A percentile compares a stretch with the other conserved stretches of the same genome.
phyloP scores from a whole-genome alignment of 2,329 filamentous ascomycete genomes.

The Aspergillus sp. region DNA sequence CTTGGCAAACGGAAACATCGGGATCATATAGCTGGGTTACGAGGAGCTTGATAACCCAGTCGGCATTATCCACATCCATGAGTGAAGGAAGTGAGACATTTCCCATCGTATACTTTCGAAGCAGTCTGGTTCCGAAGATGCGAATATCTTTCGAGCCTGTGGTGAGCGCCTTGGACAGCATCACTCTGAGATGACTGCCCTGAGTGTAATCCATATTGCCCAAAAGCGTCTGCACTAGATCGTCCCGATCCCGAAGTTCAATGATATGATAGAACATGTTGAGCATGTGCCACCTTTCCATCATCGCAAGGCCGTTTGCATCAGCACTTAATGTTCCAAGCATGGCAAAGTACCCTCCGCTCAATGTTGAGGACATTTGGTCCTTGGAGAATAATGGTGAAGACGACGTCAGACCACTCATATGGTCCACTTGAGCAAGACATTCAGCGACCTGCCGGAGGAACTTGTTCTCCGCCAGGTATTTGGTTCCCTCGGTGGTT shows the following conservation, averaged over 20 bases:
- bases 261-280: conserved; percentile 99
- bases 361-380: conserved; percentile 82
- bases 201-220: conserved; percentile 91
- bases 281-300: conserved; percentile 96
- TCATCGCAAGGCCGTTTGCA: conserved; percentile 78
- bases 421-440: conserved; percentile 89
- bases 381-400: conserved; percentile 88
- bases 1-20: conserved; percentile 93
- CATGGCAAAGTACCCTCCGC: conserved; percentile 92
- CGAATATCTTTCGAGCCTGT: conserved; percentile 88
- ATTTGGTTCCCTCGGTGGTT: conserved; percentile 80
- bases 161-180: conserved; percentile 91
- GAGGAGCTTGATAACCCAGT: conserved; percentile 95
- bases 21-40: conserved; percentile 98
- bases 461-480: conserved; percentile 88
- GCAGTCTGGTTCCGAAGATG: conserved; percentile 82
- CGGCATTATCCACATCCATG: conserved; percentile 67
- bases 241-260: conserved; percentile 85
- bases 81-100: conserved; percentile 48
- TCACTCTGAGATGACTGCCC: conserved; percentile 85
- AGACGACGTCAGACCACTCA: conserved; percentile 69
- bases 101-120: conserved; percentile 81
- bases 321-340: conserved; percentile 85
- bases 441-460: conserved; percentile 94
- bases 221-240: conserved; percentile 85